Evolutionary conservation across 208 protist genomes (phyloP), one percentile per base, ranked within the genome.

Genomic region (Sergeia podlipaevii): DNA sequence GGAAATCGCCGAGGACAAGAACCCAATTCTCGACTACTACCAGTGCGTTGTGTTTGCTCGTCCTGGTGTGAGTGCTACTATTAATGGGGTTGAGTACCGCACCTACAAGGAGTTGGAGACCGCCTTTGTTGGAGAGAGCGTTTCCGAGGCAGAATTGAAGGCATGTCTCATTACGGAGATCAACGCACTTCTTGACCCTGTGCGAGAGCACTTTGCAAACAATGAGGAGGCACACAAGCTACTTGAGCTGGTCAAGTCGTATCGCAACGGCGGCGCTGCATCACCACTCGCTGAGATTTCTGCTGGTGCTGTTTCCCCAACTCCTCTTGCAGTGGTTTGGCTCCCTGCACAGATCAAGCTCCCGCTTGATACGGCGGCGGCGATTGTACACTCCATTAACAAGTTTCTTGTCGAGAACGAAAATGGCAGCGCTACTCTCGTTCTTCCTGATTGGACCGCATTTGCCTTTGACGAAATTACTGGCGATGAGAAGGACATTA

Each of bases 11-110:
- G 77, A 97, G 29, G 82, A 96, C 47, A 91, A 90, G 58, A 98
- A 99, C 71, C 97, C 97, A 13, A 76, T 97, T 11, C 69, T 98
- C 11, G 97, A 99, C 65, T 98, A 98, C 66, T 76, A 96, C 29
- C 74, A 95, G 65, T 84, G 92, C 55, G 77, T 98, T 41, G 61
- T 98, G 27, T 96, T 97, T 50, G 52, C 85, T 56, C 56, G 60
- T 32, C 67, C 87, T 0, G 85, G 67, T 0, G 63, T 54, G 0
- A 48, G 30, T 1, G 63, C 85, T 1, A 65, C 48, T 2, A 65
- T 97, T 23, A 47, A 54, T 45, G 80, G 85, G 18, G 45, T 26
- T 3, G 61, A 69, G 27, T 94, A 93, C 45, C 56, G 77, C 24
- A 78, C 79, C 24, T 96, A 94, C 61, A 70, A 83, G 6, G 74